phyloP scores from a whole-genome alignment of 805 yeast genomes.

The Wickerhamiella cacticola region DNA sequence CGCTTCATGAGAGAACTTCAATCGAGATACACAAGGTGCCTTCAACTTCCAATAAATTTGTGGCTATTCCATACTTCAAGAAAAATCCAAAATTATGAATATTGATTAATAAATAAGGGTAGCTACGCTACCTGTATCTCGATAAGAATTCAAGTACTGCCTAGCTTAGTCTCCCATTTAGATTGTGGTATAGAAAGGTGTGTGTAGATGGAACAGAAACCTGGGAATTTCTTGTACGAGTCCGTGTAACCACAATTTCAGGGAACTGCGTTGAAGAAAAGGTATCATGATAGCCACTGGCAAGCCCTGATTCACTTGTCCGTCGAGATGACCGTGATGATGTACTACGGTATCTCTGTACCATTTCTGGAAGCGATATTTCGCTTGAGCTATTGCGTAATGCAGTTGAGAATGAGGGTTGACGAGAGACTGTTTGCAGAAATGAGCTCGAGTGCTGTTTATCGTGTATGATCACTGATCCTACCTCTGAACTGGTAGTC shows the following conservation, averaged over 20 bases:
- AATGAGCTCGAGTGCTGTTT: neutral
- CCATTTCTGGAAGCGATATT: neutral
- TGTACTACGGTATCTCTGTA: neutral
- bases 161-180: too few relatives aligned
- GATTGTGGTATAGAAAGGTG: neutral
- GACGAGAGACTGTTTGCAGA: neutral
- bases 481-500: neutral
- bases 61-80: too few relatives aligned
- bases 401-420: conserved; percentile 2
- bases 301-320: too few relatives aligned
- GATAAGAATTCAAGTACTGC: too few relatives aligned
- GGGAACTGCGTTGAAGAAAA: neutral
- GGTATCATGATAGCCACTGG: neutral
- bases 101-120: too few relatives aligned
- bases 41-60: too few relatives aligned
- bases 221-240: neutral
- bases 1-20: too few relatives aligned
- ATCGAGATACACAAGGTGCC: too few relatives aligned
- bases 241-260: neutral
- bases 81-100: too few relatives aligned
- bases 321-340: neutral
- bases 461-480: conserved; percentile 5
- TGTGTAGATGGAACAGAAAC: neutral
- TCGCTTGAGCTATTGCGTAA: conserved; percentile 5
- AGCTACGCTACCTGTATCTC: too few relatives aligned